Evolutionary conservation across 2,329 filamentous ascomycete species (phyloP).

Genomic region (Ceratocystis smalleyi): DNA sequence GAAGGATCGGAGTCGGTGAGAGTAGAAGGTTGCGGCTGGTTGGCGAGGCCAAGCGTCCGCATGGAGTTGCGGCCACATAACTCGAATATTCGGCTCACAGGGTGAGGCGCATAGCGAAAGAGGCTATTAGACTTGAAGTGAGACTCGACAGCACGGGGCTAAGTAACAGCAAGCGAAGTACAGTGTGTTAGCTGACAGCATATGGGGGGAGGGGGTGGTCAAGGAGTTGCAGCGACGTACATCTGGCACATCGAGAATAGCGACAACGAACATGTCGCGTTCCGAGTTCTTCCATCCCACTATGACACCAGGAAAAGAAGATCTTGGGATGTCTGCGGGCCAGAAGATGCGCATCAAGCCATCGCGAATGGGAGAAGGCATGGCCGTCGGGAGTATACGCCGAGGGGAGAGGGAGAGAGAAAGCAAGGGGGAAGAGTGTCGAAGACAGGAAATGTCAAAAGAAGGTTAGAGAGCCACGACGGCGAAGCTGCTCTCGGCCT

Average conservation of each 20-base stretch:
- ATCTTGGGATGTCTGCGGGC: conserved; percentile 70
- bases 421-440: too few relatives aligned
- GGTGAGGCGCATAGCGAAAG: conserved; percentile 66
- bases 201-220: too few relatives aligned
- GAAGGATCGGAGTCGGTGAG: conserved; percentile 46
- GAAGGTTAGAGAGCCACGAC: conserved; percentile 53
- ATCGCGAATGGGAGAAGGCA: conserved; percentile 58
- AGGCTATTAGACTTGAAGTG: conserved; percentile 72
- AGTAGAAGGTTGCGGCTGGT: conserved; percentile 34
- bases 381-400: conserved; percentile 21
- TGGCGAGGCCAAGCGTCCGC: conserved; percentile 73
- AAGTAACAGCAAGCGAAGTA: neutral
- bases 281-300: conserved; percentile 93
- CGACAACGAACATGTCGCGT: conserved; percentile 77
- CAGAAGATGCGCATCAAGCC: conserved; percentile 97
- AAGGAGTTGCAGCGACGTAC: conserved; percentile 32
- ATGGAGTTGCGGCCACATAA: conserved; percentile 71
- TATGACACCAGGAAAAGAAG: conserved; percentile 63
- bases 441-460: conserved; percentile 42
- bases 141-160: conserved; percentile 70
- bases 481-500: conserved; percentile 83
- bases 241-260: conserved; percentile 80
- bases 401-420: conserved; percentile 9
- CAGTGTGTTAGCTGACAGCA: neutral
- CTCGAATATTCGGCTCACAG: conserved; percentile 64